A percentile compares a stretch with the other conserved stretches of the same genome.
These are phyloP conservation scores for Dendrobium catenatum DNA, from an alignment of 106 monocot species.

Conservation along the genomic window DNA sequence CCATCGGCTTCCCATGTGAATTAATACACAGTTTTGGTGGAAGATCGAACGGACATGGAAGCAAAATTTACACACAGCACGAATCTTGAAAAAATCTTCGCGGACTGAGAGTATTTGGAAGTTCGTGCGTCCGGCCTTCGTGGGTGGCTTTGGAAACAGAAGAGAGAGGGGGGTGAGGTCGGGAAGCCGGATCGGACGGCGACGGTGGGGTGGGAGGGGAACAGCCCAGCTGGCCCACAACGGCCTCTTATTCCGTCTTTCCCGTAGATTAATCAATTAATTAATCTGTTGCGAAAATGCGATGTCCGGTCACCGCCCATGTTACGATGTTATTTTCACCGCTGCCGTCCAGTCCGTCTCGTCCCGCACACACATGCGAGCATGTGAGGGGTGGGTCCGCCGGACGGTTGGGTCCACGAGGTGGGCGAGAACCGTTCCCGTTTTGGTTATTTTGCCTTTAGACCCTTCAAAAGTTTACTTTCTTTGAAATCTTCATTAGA, in stretches of 20 bases:
- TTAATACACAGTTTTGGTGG: neutral
- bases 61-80: neutral
- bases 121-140: neutral
- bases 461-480: neutral
- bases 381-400: conserved; percentile 4
- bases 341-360: neutral
- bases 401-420: neutral
- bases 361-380: neutral
- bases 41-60: neutral
- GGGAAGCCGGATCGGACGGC: conserved; percentile 6
- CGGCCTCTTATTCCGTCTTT: conserved; percentile 1
- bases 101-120: neutral
- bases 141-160: neutral
- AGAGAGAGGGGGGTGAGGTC: neutral
- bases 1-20: neutral
- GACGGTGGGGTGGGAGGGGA: conserved; percentile 1
- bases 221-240: neutral
- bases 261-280: conserved; percentile 3
- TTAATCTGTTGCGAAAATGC: neutral
- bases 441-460: conserved; percentile 1
- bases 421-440: conserved; percentile 4
- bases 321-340: conserved; percentile 1
- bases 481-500: neutral
- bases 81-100: neutral
- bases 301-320: neutral